Base-by-base conservation (phyloP, 1,284 basidiomycete species). In the Albatrellus sp. region DNA sequence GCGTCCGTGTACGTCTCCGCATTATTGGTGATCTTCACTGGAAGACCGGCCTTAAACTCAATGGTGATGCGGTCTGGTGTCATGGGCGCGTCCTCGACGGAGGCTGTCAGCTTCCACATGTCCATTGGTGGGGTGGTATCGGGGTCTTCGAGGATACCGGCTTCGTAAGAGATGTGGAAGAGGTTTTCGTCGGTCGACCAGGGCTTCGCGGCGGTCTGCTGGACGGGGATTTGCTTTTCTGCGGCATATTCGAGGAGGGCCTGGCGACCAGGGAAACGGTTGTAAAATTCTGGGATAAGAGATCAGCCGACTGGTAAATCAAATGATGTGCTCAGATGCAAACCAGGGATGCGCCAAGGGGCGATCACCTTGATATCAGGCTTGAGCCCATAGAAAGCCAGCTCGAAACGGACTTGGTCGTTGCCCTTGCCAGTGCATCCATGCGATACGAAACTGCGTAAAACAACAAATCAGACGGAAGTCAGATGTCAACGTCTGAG, bases 141-240 rank as follows among this genome's bases (percentile, higher is more conserved):
- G 54, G 94, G 94, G 63, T 98, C 89, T 64, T 99, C 96, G 52
- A 98, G 82, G 62, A 98, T 98, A 47, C 94, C 94, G 29, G 94
- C 94, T 67, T 99, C 94, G 69, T 98, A 98, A 17, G 93, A 98
- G 65, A 98, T 98, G 73, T 99, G 94, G 83, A 96, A 97, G 46
- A 98, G 73, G 70, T 98, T 98, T 70, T 98, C 96, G 64, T 97
- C 91, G 12, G 94, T 99, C 9, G 93, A 98, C 96, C 96, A 99
- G 32, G 96, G 94, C 71, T 98, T 98, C 49, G 92, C 77, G 37
- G 89, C 80, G 47, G 94, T 99, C 69, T 99, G 94, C 53, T 83
- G 76, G 48, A 98, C 93, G 47, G 92, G 91, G 54, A 98, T 97
- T 44, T 78, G 69, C 66, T 93, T 91, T 60, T 89, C 71, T 17